These are phyloP conservation scores for Jamesozyma rosinii DNA, from an alignment of 805 yeast genomes.

Conservation along the genomic window DNA sequence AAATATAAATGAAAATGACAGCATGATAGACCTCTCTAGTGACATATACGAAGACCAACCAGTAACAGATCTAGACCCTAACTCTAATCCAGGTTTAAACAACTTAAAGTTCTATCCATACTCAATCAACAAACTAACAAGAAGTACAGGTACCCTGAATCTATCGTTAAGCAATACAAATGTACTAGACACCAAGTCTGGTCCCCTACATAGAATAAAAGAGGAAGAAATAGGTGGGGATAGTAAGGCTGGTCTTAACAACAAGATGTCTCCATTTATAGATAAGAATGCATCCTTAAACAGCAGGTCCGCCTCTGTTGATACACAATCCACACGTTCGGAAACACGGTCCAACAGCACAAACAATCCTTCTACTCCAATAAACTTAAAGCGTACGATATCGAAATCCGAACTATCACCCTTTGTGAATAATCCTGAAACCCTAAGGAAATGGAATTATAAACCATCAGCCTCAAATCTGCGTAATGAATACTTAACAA, in stretches of 20 bases:
- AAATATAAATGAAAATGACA: not conserved
- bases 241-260: slow-evolving; percentile 16
- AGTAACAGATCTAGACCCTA: not conserved
- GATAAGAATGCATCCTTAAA: not conserved
- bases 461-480: slow-evolving; percentile 8
- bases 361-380: slow-evolving; percentile 14
- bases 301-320: not conserved
- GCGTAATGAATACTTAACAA: not conserved
- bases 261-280: slow-evolving; percentile 24
- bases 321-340: not conserved
- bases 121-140: slow-evolving; percentile 31
- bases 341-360: not conserved
- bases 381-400: slow-evolving; percentile 17
- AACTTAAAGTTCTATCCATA: slow-evolving; percentile 25
- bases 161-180: slow-evolving; percentile 37
- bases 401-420: slow-evolving; percentile 28
- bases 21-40: not conserved
- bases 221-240: slow-evolving; percentile 5
- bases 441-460: slow-evolving; percentile 13
- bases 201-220: slow-evolving; percentile 6
- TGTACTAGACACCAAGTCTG: slow-evolving; percentile 1
- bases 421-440: slow-evolving; percentile 22
- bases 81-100: slow-evolving; percentile 8
- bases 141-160: slow-evolving; percentile 47
- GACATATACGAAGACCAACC: not conserved